Evolutionary conservation across 2,329 filamentous ascomycete genomes (phyloP).

Genomic region (Helicocarpus griseus): DNA sequence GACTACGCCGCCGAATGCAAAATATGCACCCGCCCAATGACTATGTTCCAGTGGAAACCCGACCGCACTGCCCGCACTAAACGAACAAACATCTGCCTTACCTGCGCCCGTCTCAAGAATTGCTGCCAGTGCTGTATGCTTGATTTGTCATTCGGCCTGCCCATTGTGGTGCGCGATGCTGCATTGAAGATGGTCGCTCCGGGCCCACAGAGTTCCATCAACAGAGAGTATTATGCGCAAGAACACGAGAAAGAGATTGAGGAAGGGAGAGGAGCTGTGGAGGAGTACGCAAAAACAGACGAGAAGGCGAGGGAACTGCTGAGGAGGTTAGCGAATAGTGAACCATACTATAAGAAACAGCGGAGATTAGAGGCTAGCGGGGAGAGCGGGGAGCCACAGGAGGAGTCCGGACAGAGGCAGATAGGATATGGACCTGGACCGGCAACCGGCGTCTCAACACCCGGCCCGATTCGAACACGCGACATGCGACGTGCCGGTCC

Average conservation of each 20-base stretch:
- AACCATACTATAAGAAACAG: conserved; percentile 80
- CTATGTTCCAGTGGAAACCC: conserved; percentile 88
- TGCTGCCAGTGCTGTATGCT: conserved; percentile 99
- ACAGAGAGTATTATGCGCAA: conserved; percentile 94
- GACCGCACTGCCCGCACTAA: conserved; percentile 87
- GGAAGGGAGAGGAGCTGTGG: conserved; percentile 72
- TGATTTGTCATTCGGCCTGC: conserved; percentile 88
- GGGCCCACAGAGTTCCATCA: conserved; percentile 83
- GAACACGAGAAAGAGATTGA: conserved; percentile 95
- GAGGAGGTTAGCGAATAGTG: conserved; percentile 74
- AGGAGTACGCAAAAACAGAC: conserved; percentile 93
- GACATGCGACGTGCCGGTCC: conserved; percentile 34
- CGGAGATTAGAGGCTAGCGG: conserved; percentile 26
- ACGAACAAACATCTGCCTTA: conserved; percentile 89
- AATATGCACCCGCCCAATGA: conserved; percentile 88
- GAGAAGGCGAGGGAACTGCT: conserved; percentile 89
- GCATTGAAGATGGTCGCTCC: conserved; percentile 96
- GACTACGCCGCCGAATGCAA: conserved; percentile 85
- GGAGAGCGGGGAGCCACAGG: conserved; percentile 10
- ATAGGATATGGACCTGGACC: conserved; percentile 45
- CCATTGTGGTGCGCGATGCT: conserved; percentile 89
- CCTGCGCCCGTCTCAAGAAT: conserved; percentile 94
- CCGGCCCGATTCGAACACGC: conserved; percentile 73
- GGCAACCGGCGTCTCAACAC: conserved; percentile 40
- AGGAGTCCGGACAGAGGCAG: conserved; percentile 37